These are phyloP conservation scores for Nasturtium officinale DNA, from an alignment of 345 rosid species.

Conservation along the genomic window DNA sequence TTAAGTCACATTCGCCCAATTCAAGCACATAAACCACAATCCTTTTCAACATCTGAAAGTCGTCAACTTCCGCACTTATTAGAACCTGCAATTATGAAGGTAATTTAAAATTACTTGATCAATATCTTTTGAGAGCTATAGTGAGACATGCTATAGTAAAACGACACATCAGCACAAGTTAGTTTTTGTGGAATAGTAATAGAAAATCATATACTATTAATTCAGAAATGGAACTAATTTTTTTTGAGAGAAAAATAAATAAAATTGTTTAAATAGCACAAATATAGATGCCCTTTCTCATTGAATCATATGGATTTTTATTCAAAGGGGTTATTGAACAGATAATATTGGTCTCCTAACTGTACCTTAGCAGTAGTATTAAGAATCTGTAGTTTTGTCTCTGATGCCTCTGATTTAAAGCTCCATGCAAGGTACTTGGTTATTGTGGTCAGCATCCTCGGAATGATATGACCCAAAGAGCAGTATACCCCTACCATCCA, in stretches of 20 bases:
- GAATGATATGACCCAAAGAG: slow-evolving; percentile 71
- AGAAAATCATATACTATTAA: not conserved
- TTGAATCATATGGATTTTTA: not conserved
- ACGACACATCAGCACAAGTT: slow-evolving; percentile 4
- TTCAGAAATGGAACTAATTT: not conserved
- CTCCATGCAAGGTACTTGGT: slow-evolving; percentile 89
- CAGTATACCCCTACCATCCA: slow-evolving; percentile 95
- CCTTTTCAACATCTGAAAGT: slow-evolving; percentile 53
- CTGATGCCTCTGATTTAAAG: slow-evolving; percentile 78
- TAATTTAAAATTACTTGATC: slow-evolving; percentile 13
- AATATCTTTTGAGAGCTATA: slow-evolving; percentile 24
- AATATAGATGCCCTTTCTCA: not conserved
- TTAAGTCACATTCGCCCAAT: slow-evolving; percentile 78
- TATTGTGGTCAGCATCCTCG: slow-evolving; percentile 72
- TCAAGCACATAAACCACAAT: slow-evolving; percentile 75
- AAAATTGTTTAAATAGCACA: slow-evolving; percentile 9
- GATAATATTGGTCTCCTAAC: not conserved
- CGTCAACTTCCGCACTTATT: slow-evolving; percentile 53
- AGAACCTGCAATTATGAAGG: slow-evolving; percentile 59
- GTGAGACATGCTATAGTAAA: slow-evolving; percentile 10
- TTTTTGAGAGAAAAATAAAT: not conserved
- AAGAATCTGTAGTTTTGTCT: slow-evolving; percentile 92
- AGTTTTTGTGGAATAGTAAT: not conserved
- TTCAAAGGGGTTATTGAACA: not conserved
- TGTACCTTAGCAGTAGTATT: slow-evolving; percentile 74